Evolutionary conservation across 2,329 filamentous ascomycete species (phyloP), one percentile per base, ranked within the genome.

Genomic region (Colletotrichum kahawae): DNA sequence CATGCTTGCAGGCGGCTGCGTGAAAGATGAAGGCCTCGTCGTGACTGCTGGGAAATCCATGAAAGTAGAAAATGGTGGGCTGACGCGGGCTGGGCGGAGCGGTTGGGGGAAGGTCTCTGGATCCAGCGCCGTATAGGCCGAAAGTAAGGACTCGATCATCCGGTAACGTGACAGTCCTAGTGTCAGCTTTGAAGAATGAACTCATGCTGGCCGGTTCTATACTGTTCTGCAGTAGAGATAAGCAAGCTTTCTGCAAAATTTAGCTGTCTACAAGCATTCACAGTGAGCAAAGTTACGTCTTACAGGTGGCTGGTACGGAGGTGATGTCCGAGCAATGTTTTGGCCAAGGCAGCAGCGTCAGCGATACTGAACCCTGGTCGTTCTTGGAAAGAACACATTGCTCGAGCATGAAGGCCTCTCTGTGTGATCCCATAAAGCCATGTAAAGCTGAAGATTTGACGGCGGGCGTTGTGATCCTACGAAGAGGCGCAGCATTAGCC

Each of bases 31-130:
- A 69, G 13, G 78, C 83, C 72, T 87, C 85, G 24, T 85, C 78
- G n/a, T 85, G 85, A 8, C 82, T 85, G 1, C 81, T 81, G 0
- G 85, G 86, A 70, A 82, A 86, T 13, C 85, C 86, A 77, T 87
- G 86, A 74, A 87, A 85, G 77, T 83, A 74, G n/a, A 74, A 62
- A 7, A 74, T 36, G 31, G 21, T 33, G 4, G 59, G 68, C 9
- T 16, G 16, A 21, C 27, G n/a, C 14, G 24, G 31, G 18, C 62
- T 51, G 12, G 31, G 64, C 7, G 31, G 6, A 7, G 29, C 64
- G 5, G 48, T 56, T 10, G 71, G 33, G 36, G 33, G 64, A 27
- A 34, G 24, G 5, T 33, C 56, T 54, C 24, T 14, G 13, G 56
- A 21, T 31, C 29, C 54, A 29, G 54, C 43, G 36, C 73, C 73